Evolutionary conservation across 176 grass and related monocot species (phyloP).

Genomic region (Avena sativa): DNA sequence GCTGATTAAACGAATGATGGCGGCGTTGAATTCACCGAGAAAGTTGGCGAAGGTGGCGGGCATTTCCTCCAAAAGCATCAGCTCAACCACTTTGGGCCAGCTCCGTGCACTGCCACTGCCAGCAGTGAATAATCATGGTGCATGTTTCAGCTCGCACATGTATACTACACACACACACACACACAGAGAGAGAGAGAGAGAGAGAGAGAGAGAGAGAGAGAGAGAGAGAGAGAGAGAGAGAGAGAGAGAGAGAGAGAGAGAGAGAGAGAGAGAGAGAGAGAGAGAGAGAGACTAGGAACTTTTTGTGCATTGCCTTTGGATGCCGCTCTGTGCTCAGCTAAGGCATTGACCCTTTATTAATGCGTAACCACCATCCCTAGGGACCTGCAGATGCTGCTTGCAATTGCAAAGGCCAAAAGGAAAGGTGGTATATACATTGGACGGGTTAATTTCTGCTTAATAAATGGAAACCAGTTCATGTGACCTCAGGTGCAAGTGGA

Average conservation of each 20-base stretch:
- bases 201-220: background rate
- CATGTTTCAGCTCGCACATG: constrained; percentile 26
- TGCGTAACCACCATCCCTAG: constrained; percentile 47
- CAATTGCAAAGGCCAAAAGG: background rate
- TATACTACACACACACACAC: too few relatives aligned
- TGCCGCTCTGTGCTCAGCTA: background rate
- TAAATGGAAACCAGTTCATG: constrained; percentile 20
- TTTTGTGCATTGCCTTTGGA: constrained; percentile 36
- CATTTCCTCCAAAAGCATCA: constrained; percentile 59
- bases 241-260: background rate
- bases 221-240: background rate
- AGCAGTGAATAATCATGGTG: constrained; percentile 50
- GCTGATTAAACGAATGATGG: constrained; percentile 26
- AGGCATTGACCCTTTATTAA: constrained; percentile 51
- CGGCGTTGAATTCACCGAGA: constrained; percentile 36
- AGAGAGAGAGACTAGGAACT: background rate
- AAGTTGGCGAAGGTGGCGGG: constrained; percentile 37
- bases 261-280: background rate
- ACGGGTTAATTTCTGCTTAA: constrained; percentile 20
- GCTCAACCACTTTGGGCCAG: constrained; percentile 44
- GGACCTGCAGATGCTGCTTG: constrained; percentile 15
- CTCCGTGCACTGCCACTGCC: constrained; percentile 8
- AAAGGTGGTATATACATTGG: constrained; percentile 14
- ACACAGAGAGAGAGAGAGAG: background rate
- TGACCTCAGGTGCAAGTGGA: constrained; percentile 2